Evolutionary conservation across 495 filamentous ascomycete genomes (phyloP).

Genomic region (Massariosphaeria phaeospora): DNA sequence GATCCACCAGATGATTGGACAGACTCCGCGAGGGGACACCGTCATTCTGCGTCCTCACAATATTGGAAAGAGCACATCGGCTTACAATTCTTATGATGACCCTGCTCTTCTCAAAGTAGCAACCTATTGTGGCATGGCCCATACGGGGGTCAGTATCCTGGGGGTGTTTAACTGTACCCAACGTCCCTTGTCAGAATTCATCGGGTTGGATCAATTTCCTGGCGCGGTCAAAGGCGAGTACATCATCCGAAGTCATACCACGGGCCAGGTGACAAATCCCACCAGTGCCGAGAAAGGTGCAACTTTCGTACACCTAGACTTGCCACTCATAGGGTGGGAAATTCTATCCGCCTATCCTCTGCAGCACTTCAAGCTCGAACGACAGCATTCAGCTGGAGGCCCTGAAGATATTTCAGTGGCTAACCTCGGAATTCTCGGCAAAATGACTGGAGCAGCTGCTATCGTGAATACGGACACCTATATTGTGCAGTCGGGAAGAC

Average conservation of each 20-base stretch:
- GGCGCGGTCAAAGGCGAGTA: conserved; percentile 59
- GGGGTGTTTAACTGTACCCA: conserved; percentile 77
- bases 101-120: conserved; percentile 69
- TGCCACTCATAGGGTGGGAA: conserved; percentile 67
- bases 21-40: conserved; percentile 61
- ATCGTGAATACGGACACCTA: conserved; percentile 56
- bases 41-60: conserved; percentile 72
- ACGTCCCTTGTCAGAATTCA: conserved; percentile 54
- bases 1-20: conserved; percentile 70
- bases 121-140: conserved; percentile 61
- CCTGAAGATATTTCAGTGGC: conserved; percentile 43
- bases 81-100: conserved; percentile 71
- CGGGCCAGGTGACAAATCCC: conserved; percentile 56
- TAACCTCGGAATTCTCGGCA: conserved; percentile 75
- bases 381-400: conserved; percentile 20
- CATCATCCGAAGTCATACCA: conserved; percentile 65
- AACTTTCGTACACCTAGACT: conserved; percentile 51
- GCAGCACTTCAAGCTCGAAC: conserved; percentile 48
- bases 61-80: conserved; percentile 62
- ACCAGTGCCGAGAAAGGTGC: conserved; percentile 30
- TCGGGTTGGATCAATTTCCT: conserved; percentile 65
- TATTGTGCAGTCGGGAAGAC: conserved; percentile 48
- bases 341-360: conserved; percentile 73
- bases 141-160: conserved; percentile 67
- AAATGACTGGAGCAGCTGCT: conserved; percentile 86